Evolutionary conservation across 1,139 yeast genomes (phyloP), one percentile per base, ranked within the genome.

Genomic region (Barnettozyma hawaiiensis): DNA sequence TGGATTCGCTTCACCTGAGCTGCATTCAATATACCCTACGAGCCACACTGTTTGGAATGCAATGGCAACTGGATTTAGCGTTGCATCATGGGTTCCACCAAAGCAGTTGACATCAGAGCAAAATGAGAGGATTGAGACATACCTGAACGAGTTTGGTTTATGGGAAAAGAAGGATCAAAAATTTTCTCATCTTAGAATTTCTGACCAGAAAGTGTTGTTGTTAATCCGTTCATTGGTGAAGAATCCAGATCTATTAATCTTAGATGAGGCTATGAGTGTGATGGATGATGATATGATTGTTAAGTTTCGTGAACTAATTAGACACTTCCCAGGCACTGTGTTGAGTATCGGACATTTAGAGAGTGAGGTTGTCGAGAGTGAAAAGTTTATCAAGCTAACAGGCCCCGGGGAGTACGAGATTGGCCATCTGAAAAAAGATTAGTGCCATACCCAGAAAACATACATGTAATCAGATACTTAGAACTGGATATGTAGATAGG

Each of bases 261-360:
- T 92, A 3, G 98, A 92, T 60, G 98, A 92, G 65, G 96, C 97
- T 0, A 80, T 92, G 49, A 85, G 96, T 14, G 94, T 92, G 24
- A 86, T 90, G 94, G 87, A 84, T 40, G 82, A 78, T 45, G 74
- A 66, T 24, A 70, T 81, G 32, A 73, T 89, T 61, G 67, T 69
- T 20, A 69, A 69, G 47, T 89, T 96, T 50, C 89, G 85, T 55
- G 66, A 69, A 14, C 58, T 82, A n/a, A 67, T 89, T 14, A 73
- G 76, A 35, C 62, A 70, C 19, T 77, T 83, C 70, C 71, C 75
- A 4, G 83, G 90, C 2, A 81, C 95, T 0, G 78, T 83, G 6
- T 69, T 90, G 37, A 70, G 82, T 1, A 85, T 90, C 32, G 95
- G 95, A 0, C 97, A 90, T 61, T 72, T 86, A 24, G 56, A 52